Percentiles rank a stretch among this genome's conserved stretches.
Evolutionary conservation across 352 stramenopile species (phyloP).

Genomic region (Globisporangium paddicum): DNA sequence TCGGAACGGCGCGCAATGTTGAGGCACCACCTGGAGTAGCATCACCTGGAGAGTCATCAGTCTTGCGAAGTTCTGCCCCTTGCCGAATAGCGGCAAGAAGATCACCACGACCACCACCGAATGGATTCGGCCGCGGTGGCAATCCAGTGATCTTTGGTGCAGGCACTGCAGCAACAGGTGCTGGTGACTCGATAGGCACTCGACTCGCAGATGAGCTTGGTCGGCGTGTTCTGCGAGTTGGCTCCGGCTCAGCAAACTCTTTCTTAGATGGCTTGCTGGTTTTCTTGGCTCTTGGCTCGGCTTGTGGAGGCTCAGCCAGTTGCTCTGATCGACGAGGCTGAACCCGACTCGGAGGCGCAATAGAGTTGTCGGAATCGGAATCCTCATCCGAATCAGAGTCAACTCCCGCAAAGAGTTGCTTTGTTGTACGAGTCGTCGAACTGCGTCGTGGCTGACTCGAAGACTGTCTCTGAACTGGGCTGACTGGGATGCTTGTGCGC

Average conservation of each 20-base stretch:
- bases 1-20: slow-evolving; percentile 13
- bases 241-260: slow-evolving; percentile 14
- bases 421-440: slow-evolving; percentile 20
- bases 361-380: slow-evolving; percentile 36
- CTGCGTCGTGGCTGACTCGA: slow-evolving; percentile 8
- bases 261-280: slow-evolving; percentile 20
- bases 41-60: neutral
- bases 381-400: slow-evolving; percentile 37
- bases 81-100: slow-evolving; percentile 75
- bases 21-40: neutral
- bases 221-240: slow-evolving; percentile 14
- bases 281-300: slow-evolving; percentile 18
- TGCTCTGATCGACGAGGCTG: slow-evolving; percentile 6
- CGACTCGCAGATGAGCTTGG: slow-evolving; percentile 15
- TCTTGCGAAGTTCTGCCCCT: slow-evolving; percentile 54
- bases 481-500: slow-evolving; percentile 1
- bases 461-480: slow-evolving; percentile 14
- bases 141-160: slow-evolving; percentile 24
- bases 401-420: slow-evolving; percentile 48
- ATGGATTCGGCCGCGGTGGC: slow-evolving; percentile 62
- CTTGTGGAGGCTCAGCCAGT: neutral
- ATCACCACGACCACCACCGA: slow-evolving; percentile 62
- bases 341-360: neutral
- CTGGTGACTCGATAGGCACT: slow-evolving; percentile 1
- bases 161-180: slow-evolving; percentile 1